Evolutionary conservation across 2,329 filamentous ascomycete species (phyloP).

Genomic region (Fusarium equiseti): DNA sequence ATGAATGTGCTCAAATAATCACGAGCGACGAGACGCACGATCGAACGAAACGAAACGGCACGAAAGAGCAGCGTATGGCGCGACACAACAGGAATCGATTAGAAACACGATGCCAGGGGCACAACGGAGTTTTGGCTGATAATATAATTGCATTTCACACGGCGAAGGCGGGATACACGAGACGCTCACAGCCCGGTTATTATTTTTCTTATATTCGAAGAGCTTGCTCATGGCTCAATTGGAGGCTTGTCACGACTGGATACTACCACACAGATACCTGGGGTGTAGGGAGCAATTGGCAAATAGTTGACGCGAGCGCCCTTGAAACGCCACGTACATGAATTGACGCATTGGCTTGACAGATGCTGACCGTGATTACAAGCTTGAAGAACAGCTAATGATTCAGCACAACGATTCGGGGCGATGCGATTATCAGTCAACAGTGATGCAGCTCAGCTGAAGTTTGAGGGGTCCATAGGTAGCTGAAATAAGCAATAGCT

Average conservation of each 20-base stretch:
- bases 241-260: conserved; percentile 16
- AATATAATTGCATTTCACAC: conserved; percentile 33
- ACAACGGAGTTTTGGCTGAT: conserved; percentile 33
- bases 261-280: conserved; percentile 42
- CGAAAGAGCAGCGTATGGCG: background rate
- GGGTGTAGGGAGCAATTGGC: conserved; percentile 34
- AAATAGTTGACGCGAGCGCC: conserved; percentile 16
- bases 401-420: background rate
- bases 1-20: background rate
- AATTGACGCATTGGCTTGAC: conserved; percentile 34
- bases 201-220: conserved; percentile 6
- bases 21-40: background rate
- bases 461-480: background rate
- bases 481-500: conserved; percentile 39
- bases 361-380: conserved; percentile 1
- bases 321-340: conserved; percentile 29
- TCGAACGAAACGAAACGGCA: conserved; percentile 1
- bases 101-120: conserved; percentile 21
- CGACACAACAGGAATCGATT: conserved; percentile 1
- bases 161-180: conserved; percentile 44
- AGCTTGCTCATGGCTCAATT: conserved; percentile 20
- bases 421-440: background rate
- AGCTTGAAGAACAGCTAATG: background rate
- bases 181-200: conserved; percentile 37
- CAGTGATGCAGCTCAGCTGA: conserved; percentile 4